Conservation (phyloP, 495 filamentous ascomycete genomes). For the Podospora appendiculata region DNA sequence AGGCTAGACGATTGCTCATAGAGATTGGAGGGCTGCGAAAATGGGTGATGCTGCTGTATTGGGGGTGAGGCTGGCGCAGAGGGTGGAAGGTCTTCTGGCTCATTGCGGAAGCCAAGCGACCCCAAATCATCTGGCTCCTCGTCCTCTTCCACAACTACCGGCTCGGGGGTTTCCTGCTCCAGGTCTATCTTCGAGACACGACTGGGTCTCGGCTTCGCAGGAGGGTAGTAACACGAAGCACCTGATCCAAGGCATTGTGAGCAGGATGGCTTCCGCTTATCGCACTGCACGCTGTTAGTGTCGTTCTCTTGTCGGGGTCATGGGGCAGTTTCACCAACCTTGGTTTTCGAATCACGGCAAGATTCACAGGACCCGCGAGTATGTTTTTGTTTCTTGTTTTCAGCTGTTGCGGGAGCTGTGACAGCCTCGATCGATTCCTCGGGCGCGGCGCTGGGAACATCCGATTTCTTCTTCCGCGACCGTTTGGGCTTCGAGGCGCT, state of each 20-base stretch:
- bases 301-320: too few species aligned
- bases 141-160: neutral
- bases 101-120: conserved; percentile 19
- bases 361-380: conserved; percentile 30
- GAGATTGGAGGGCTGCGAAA: conserved; percentile 3
- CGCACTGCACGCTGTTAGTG: conserved; percentile 24
- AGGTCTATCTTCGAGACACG: conserved; percentile 5
- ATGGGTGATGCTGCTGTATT: conserved; percentile 7
- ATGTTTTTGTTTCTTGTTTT: conserved; percentile 14
- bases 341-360: conserved; percentile 22
- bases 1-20: conserved; percentile 15
- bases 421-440: conserved; percentile 2
- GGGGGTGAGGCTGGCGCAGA: conserved; percentile 5
- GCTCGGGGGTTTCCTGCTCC: conserved; percentile 6
- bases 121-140: conserved; percentile 19
- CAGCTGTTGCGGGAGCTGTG: conserved; percentile 6
- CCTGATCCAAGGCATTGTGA: conserved; percentile 22
- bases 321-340: too few species aligned
- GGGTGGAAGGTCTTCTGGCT: conserved; percentile 3
- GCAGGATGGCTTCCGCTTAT: conserved; percentile 32
- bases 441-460: neutral
- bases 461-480: conserved; percentile 21
- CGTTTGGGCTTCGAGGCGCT: conserved; percentile 13
- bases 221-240: conserved; percentile 26
- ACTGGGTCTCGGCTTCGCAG: conserved; percentile 13